Percentiles rank a stretch among this genome's conserved stretches.
These are phyloP conservation scores for Huntiella omanensis DNA, from an alignment of 2,329 filamentous ascomycete genomes.

Conservation along the genomic window DNA sequence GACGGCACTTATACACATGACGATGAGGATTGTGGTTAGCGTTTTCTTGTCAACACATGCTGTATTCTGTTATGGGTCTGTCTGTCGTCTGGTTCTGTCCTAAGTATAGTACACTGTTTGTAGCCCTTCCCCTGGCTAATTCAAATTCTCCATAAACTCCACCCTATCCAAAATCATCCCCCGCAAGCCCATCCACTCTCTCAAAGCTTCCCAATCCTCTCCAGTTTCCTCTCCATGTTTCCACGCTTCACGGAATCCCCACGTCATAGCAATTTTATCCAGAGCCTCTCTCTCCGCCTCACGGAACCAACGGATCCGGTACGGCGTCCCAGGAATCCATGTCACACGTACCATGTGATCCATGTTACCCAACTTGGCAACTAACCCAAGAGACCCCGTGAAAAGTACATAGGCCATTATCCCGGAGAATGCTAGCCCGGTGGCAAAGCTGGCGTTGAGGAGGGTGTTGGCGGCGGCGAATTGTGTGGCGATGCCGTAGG, in stretches of 20 bases:
- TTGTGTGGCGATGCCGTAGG: conserved; percentile 47
- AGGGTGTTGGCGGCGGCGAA: conserved; percentile 47
- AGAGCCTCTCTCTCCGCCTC: conserved; percentile 81
- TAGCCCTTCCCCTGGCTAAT: too few species aligned
- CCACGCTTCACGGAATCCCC: conserved; percentile 72
- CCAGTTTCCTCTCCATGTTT: conserved; percentile 81
- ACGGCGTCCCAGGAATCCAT: conserved; percentile 66
- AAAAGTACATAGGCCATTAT: conserved; percentile 70
- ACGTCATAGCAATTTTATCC: conserved; percentile 70
- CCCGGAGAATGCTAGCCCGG: conserved; percentile 59
- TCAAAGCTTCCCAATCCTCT: conserved; percentile 68
- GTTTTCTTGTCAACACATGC: too few species aligned
- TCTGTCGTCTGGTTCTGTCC: too few species aligned
- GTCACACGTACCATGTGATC: conserved; percentile 91
- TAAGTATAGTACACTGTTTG: too few species aligned
- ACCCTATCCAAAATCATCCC: conserved; percentile 83
- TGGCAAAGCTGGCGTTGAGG: conserved; percentile 61
- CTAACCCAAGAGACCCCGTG: conserved; percentile 61
- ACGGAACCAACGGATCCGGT: conserved; percentile 66
- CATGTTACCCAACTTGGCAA: conserved; percentile 73
- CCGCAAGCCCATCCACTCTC: conserved; percentile 63
- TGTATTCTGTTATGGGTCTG: too few species aligned
- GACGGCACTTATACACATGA: too few species aligned
- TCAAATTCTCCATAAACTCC: conserved; percentile 85
- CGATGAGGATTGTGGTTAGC: too few species aligned